Evolutionary conservation across 1,139 yeast genomes (phyloP).

Genomic region (Magnusiomyces ingens): DNA sequence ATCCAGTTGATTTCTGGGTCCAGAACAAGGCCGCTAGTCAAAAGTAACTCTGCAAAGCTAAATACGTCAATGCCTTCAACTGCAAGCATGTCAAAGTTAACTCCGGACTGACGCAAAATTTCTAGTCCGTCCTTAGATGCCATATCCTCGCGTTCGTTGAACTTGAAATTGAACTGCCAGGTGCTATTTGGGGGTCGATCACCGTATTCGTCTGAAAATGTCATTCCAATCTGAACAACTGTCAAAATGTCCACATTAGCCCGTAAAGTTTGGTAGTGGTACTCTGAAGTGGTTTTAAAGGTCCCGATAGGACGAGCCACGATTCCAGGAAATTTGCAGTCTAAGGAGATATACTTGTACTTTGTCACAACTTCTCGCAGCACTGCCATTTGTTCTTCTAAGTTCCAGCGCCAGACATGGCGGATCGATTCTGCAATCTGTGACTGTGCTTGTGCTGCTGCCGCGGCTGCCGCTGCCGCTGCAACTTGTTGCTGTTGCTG

Average conservation of each 20-base stretch:
- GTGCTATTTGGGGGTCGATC: slow-evolving; percentile 70
- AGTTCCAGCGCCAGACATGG: slow-evolving; percentile 79
- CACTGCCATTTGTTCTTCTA: slow-evolving; percentile 72
- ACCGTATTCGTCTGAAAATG: slow-evolving; percentile 72
- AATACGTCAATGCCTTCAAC: slow-evolving; percentile 72
- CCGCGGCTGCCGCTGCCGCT: not conserved
- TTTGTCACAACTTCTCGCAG: slow-evolving; percentile 65
- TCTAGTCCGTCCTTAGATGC: slow-evolving; percentile 71
- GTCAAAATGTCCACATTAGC: slow-evolving; percentile 82
- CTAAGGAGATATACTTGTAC: slow-evolving; percentile 60
- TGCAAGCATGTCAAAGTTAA: slow-evolving; percentile 72
- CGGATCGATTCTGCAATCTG: slow-evolving; percentile 12
- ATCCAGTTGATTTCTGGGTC: slow-evolving; percentile 76
- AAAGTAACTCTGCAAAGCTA: slow-evolving; percentile 76
- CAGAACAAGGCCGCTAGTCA: slow-evolving; percentile 78
- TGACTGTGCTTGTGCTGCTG: not conserved
- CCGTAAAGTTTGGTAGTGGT: slow-evolving; percentile 91
- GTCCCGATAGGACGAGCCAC: slow-evolving; percentile 97
- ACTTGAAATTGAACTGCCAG: slow-evolving; percentile 92
- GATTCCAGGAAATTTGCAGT: slow-evolving; percentile 94
- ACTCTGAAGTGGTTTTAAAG: slow-evolving; percentile 82
- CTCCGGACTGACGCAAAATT: slow-evolving; percentile 70
- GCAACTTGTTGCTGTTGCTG: not conserved
- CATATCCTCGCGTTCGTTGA: slow-evolving; percentile 70
- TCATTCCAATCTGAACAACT: slow-evolving; percentile 81